Evolutionary conservation across 1,284 basidiomycete species (phyloP).

Genomic region (Malassezia japonica): DNA sequence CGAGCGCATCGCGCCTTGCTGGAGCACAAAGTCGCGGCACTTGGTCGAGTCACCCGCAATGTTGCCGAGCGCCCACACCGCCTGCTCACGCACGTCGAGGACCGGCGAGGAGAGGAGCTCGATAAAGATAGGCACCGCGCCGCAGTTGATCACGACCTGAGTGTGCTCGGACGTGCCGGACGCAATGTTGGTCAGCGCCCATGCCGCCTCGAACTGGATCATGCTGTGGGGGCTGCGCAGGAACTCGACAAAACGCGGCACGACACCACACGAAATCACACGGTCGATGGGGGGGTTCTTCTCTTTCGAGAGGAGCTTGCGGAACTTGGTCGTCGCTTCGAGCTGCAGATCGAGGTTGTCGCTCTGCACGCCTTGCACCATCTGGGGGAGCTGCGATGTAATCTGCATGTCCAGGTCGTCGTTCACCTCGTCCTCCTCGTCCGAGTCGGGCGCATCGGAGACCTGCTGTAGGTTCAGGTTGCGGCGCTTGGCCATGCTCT

Average conservation of each 20-base stretch:
- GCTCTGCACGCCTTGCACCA: slow-evolving; percentile 87
- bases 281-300: slow-evolving; percentile 99
- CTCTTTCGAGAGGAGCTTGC: slow-evolving; percentile 92
- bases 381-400: slow-evolving; percentile 63
- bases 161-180: slow-evolving; percentile 98
- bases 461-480: slow-evolving; percentile 39
- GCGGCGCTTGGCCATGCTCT: slow-evolving; percentile 47
- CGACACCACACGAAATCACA: slow-evolving; percentile 94
- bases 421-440: slow-evolving; percentile 36
- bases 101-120: slow-evolving; percentile 45
- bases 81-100: slow-evolving; percentile 47
- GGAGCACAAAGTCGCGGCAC: slow-evolving; percentile 45
- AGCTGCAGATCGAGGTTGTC: slow-evolving; percentile 82
- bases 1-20: slow-evolving; percentile 40
- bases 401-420: slow-evolving; percentile 54
- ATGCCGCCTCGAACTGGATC: slow-evolving; percentile 98
- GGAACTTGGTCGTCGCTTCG: slow-evolving; percentile 88
- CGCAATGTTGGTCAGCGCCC: slow-evolving; percentile 99
- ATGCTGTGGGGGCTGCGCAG: slow-evolving; percentile 77
- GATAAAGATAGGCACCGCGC: slow-evolving; percentile 96
- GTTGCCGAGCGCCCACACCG: slow-evolving; percentile 48
- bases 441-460: slow-evolving; percentile 40
- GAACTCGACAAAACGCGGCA: slow-evolving; percentile 95
- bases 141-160: slow-evolving; percentile 88
- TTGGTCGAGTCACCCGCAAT: slow-evolving; percentile 47